Conservation (phyloP, 2,329 filamentous ascomycete species). For the Scolecobasidium constrictum region DNA sequence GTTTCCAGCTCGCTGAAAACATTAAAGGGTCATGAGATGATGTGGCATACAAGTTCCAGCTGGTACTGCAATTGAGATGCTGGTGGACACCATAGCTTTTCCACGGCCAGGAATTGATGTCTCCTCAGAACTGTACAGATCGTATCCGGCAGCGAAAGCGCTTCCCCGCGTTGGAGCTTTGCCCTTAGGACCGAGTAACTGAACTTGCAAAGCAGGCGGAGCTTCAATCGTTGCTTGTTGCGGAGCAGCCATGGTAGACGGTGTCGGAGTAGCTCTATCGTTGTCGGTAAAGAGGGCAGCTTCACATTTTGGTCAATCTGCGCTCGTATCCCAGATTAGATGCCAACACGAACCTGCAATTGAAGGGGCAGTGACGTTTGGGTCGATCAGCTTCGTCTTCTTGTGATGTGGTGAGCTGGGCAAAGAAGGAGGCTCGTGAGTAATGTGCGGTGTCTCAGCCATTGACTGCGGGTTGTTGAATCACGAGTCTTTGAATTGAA, state of each 20-base stretch:
- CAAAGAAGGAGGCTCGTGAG: constrained; percentile 14
- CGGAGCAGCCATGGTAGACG: constrained; percentile 15
- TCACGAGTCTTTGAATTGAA: too few species aligned
- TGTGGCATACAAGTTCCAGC: constrained; percentile 63
- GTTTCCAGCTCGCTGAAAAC: not conserved
- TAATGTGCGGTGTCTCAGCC: constrained; percentile 8
- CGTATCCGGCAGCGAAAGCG: constrained; percentile 84
- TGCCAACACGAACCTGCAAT: constrained; percentile 11
- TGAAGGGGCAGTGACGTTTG: constrained; percentile 21
- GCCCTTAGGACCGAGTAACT: constrained; percentile 76
- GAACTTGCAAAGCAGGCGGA: constrained; percentile 51
- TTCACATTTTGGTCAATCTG: not conserved
- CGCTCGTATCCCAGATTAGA: not conserved
- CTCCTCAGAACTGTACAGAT: constrained; percentile 56
- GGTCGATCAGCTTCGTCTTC: constrained; percentile 56
- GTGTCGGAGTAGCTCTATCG: constrained; percentile 22
- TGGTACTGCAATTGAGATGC: constrained; percentile 83
- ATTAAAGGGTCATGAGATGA: not conserved
- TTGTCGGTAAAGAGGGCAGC: constrained; percentile 3
- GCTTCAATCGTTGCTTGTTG: constrained; percentile 9
- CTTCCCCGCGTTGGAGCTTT: constrained; percentile 79
- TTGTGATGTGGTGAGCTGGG: constrained; percentile 63
- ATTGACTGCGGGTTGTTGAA: constrained; percentile 5
- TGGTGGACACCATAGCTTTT: constrained; percentile 80
- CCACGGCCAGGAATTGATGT: constrained; percentile 70